Percentiles rank a stretch among this genome's conserved stretches.
Conservation (phyloP, 495 filamentous ascomycete species). For the Aspergillus sparsus region DNA sequence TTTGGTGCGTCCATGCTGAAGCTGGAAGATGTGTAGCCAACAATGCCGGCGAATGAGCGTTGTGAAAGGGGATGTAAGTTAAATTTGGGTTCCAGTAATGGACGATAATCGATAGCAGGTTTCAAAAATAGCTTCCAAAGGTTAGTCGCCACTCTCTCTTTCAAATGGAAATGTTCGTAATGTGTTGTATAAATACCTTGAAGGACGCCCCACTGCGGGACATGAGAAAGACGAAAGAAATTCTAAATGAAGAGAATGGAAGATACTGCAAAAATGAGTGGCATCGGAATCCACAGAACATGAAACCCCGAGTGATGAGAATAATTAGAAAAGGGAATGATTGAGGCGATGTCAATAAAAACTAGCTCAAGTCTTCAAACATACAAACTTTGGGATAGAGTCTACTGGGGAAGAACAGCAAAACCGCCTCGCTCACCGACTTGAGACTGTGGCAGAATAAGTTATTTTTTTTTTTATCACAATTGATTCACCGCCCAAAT, state of each 20-base stretch:
- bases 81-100: background rate
- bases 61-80: background rate
- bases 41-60: background rate
- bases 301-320: background rate
- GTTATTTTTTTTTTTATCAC: slow-evolving; percentile 17
- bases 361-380: background rate
- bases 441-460: slow-evolving; percentile 14
- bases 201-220: slow-evolving; percentile 20
- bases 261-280: slow-evolving; percentile 1
- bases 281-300: background rate
- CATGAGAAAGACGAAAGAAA: slow-evolving; percentile 10
- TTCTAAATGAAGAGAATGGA: slow-evolving; percentile 10
- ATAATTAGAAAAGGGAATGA: background rate
- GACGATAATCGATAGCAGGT: background rate
- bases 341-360: background rate
- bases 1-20: slow-evolving; percentile 16
- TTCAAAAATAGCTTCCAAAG: slow-evolving; percentile 10
- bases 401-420: no score
- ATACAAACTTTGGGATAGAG: no score
- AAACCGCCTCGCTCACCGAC: slow-evolving; percentile 23
- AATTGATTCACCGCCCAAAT: slow-evolving; percentile 21
- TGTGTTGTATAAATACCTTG: slow-evolving; percentile 18
- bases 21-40: background rate
- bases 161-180: background rate
- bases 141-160: slow-evolving; percentile 7